phyloP scores from a whole-genome alignment of 2,329 filamentous ascomycete genomes.

The Pseudogymnoascus sp. region DNA sequence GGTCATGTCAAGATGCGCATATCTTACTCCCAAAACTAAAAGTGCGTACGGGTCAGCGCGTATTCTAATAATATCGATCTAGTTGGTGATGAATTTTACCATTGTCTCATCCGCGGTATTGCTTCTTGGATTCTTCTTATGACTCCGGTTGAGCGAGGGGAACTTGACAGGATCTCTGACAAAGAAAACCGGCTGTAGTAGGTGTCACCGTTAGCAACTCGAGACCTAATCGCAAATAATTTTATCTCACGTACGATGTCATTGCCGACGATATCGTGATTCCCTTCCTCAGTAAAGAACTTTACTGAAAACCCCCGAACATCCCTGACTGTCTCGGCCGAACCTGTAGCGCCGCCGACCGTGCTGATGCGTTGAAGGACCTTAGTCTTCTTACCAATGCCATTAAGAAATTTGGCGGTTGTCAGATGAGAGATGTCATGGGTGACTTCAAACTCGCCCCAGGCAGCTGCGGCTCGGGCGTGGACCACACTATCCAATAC shows the following conservation, averaged over 20 bases:
- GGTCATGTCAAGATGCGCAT: background rate
- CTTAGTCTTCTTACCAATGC: constrained; percentile 59
- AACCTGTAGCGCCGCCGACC: constrained; percentile 37
- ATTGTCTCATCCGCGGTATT: constrained; percentile 32
- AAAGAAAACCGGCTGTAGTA: constrained; percentile 36
- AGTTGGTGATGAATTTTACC: constrained; percentile 22
- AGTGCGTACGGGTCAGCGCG: constrained; percentile 12
- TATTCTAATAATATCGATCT: background rate
- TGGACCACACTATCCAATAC: constrained; percentile 42
- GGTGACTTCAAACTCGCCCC: constrained; percentile 16
- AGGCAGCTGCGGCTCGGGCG: constrained; percentile 41
- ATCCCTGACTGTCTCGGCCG: constrained; percentile 39
- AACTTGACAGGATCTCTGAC: constrained; percentile 42
- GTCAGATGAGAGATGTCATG: constrained; percentile 13
- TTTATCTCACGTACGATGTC: constrained; percentile 21
- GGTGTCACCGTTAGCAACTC: background rate
- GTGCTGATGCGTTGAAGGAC: constrained; percentile 54
- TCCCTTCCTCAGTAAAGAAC: constrained; percentile 44
- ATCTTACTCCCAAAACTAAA: constrained; percentile 29
- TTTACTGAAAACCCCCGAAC: constrained; percentile 42
- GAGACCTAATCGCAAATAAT: background rate
- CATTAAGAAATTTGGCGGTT: constrained; percentile 38
- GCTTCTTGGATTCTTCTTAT: constrained; percentile 37
- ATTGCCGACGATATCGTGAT: constrained; percentile 41
- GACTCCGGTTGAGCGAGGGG: constrained; percentile 38